Evolutionary conservation across 2,329 filamentous ascomycete genomes (phyloP), one percentile per base, ranked within the genome.

Genomic region (Colletotrichum abscissum): DNA sequence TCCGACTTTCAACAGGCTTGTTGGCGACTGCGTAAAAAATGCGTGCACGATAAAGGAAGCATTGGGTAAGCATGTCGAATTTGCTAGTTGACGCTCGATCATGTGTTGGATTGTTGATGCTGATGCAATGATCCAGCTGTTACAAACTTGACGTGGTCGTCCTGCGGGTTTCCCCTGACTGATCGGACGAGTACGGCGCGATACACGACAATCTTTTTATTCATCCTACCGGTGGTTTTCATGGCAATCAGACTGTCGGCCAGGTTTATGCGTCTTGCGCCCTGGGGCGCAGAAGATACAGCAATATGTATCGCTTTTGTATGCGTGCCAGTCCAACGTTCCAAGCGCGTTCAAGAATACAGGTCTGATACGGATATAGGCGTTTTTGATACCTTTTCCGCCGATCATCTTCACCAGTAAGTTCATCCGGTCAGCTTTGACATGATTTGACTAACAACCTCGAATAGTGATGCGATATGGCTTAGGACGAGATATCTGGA

Each of bases 21-120:
- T 63, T 14, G 66, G 66, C 19, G 66, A 57, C 22, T 63, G 66
- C 49, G 33, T 63, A 22, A 12, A 55, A 49, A 16, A 55, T 42
- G 38, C 38, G 5, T 42, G 38, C 5, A 42, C 57, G 1, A 28
- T 68, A 30, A 55, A 62, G 8, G 42, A 49, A n/a, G 7, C 42
- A n/a, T 19, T 49, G 7, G 42, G 19, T n/a, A n/a, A 9, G 42
- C 4, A n/a, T 19, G 42, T n/a, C 8, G 16, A 49, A 11, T 19
- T n/a, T 4, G 5, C 19, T 8, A 19, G 3, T 19, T 19, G 6
- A 49, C 6, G 8, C 19, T n/a, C 19, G 42, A 46, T 7, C 5
- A 9, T 46, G 19, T n/a, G 42, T n/a, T 1, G 42, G 6, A 46
- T 8, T 19, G 2, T 49, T 16, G 38, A 19, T 49, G 19, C 42